Evolutionary conservation across 495 filamentous ascomycete species (phyloP).

Genomic region (Mycothermus thermophilus): DNA sequence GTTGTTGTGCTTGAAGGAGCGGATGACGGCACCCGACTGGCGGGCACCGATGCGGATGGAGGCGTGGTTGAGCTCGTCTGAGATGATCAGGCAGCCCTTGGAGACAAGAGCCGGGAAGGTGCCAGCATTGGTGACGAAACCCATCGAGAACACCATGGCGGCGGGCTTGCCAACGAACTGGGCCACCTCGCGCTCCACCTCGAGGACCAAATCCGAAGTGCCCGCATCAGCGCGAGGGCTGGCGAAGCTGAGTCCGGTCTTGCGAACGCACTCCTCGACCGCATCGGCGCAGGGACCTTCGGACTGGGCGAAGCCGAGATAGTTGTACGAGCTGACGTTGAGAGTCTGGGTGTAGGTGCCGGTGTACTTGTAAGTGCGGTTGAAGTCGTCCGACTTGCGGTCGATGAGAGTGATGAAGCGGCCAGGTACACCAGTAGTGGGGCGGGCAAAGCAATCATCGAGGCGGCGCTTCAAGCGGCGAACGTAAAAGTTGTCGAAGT

Average conservation of each 20-base stretch:
- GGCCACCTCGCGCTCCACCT: slow-evolving; percentile 81
- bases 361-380: slow-evolving; percentile 70
- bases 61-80: slow-evolving; percentile 93
- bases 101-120: slow-evolving; percentile 81
- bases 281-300: slow-evolving; percentile 93
- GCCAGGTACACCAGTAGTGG: slow-evolving; percentile 84
- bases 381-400: slow-evolving; percentile 75
- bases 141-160: slow-evolving; percentile 97
- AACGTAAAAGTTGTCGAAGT: slow-evolving; percentile 98
- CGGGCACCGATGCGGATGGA: slow-evolving; percentile 92
- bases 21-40: slow-evolving; percentile 85
- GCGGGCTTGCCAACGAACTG: slow-evolving; percentile 85
- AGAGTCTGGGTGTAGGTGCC: slow-evolving; percentile 90
- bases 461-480: slow-evolving; percentile 83
- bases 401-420: slow-evolving; percentile 86
- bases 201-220: slow-evolving; percentile 71
- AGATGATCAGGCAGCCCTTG: slow-evolving; percentile 86
- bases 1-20: slow-evolving; percentile 95
- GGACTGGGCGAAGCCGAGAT: slow-evolving; percentile 95
- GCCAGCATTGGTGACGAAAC: slow-evolving; percentile 85
- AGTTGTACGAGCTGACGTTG: slow-evolving; percentile 99
- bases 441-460: slow-evolving; percentile 90
- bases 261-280: slow-evolving; percentile 70
- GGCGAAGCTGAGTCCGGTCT: slow-evolving; percentile 65
- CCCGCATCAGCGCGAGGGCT: slow-evolving; percentile 76